Conservation (phyloP, 169 alveolate species). For the Toxoplasma gondii region DNA sequence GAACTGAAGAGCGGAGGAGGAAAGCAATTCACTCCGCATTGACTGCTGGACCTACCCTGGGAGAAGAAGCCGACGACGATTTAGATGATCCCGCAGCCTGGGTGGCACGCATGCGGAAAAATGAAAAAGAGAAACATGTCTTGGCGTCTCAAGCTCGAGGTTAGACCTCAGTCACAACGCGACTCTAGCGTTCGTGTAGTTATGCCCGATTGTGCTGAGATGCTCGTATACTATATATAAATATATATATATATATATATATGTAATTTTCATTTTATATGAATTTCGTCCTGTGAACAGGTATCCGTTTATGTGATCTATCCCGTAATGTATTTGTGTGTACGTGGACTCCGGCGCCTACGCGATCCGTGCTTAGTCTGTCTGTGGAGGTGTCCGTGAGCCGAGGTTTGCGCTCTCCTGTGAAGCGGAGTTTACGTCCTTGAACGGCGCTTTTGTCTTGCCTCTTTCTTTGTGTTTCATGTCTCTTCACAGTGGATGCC, state of each 20-base stretch:
- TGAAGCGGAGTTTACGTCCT: not conserved
- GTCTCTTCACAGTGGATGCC: not conserved
- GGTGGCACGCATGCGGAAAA: constrained; percentile 37
- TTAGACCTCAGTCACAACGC: not conserved
- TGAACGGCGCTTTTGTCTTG: not conserved
- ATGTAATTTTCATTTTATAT: constrained; percentile 55
- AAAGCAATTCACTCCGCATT: constrained; percentile 11
- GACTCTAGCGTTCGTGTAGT: not conserved
- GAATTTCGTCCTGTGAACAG: not conserved
- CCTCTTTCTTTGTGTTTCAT: not conserved
- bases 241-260: not conserved
- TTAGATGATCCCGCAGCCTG: constrained; percentile 33
- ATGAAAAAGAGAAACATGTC: not conserved
- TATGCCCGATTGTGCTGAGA: not conserved
- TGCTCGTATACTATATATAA: not conserved
- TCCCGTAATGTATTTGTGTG: not conserved
- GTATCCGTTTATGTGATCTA: too few relatives aligned
- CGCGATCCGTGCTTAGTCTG: too few relatives aligned
- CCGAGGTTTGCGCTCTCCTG: not conserved
- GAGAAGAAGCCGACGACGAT: not conserved
- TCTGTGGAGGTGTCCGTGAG: not conserved
- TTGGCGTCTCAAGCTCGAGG: constrained; percentile 22
- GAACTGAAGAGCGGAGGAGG: not conserved
- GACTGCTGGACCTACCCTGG: not conserved
- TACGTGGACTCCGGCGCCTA: too few relatives aligned